A percentile compares a stretch with the other conserved stretches of the same genome.
Evolutionary conservation across 371 early-diverging fungal genomes (phyloP).

Genomic region (Mortierella sp.): DNA sequence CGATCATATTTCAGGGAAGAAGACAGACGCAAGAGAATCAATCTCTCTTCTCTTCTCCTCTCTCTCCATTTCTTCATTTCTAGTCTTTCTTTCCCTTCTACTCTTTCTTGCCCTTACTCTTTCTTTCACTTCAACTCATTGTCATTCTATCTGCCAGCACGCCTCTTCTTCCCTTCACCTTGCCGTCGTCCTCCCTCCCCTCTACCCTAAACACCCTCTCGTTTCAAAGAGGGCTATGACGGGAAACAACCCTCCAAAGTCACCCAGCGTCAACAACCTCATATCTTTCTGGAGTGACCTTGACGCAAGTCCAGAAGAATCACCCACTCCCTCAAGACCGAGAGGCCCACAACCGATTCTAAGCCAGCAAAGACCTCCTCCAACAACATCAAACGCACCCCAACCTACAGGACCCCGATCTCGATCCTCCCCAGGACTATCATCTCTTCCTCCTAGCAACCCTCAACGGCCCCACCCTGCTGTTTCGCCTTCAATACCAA

Average conservation of each 20-base stretch:
- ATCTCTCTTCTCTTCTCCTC: background rate
- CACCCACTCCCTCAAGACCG: background rate
- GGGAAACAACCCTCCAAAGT: constrained; percentile 24
- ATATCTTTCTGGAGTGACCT: constrained; percentile 56
- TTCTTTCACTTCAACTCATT: background rate
- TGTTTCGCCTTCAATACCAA: background rate
- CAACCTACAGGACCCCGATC: background rate
- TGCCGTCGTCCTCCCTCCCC: background rate
- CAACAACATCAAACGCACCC: background rate
- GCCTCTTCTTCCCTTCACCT: background rate
- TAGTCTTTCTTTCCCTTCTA: background rate
- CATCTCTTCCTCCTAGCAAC: background rate
- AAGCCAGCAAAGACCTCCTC: background rate
- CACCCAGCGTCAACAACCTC: constrained; percentile 50
- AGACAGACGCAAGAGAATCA: no score
- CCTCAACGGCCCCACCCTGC: background rate
- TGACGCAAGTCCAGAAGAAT: constrained; percentile 13
- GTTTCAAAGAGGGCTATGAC: constrained; percentile 17
- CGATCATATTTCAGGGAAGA: no score
- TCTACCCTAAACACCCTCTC: background rate
- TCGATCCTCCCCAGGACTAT: constrained; percentile 3
- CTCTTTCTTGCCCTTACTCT: background rate
- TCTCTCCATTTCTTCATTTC: background rate
- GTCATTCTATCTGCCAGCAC: background rate
- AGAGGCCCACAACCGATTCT: background rate